Evolutionary conservation across 352 stramenopile species (phyloP).

Genomic region (Phytophthora litchii): DNA sequence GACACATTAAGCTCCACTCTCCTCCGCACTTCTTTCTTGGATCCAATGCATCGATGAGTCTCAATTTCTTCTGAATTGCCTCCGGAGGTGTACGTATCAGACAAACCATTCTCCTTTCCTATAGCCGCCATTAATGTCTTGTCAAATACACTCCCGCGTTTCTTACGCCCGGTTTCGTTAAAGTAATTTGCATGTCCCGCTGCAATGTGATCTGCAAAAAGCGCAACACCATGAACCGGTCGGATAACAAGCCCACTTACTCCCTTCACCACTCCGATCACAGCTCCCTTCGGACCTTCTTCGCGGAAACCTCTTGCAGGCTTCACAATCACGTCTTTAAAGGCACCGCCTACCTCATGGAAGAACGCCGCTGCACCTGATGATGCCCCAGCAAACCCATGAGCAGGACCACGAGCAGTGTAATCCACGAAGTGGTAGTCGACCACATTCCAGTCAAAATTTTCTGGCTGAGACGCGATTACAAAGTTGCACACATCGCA

Average conservation of each 20-base stretch:
- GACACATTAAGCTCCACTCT: slow-evolving; percentile 36
- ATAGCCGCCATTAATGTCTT: slow-evolving; percentile 44
- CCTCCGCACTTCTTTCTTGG: slow-evolving; percentile 25
- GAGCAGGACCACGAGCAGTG: slow-evolving; percentile 44
- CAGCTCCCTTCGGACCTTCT: slow-evolving; percentile 54
- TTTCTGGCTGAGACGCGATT: slow-evolving; percentile 43
- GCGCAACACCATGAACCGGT: slow-evolving; percentile 47
- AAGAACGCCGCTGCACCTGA: slow-evolving; percentile 53
- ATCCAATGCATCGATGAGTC: slow-evolving; percentile 19
- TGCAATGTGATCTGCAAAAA: slow-evolving; percentile 59
- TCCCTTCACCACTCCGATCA: slow-evolving; percentile 53
- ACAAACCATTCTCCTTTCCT: slow-evolving; percentile 35
- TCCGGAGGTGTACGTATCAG: slow-evolving; percentile 29
- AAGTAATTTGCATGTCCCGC: slow-evolving; percentile 46
- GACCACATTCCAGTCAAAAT: slow-evolving; percentile 46
- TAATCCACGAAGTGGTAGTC: slow-evolving; percentile 69
- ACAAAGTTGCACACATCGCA: slow-evolving; percentile 65
- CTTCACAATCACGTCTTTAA: slow-evolving; percentile 60
- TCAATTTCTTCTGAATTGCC: slow-evolving; percentile 32
- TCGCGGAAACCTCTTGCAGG: slow-evolving; percentile 48
- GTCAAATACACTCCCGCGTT: slow-evolving; percentile 43
- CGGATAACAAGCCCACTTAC: slow-evolving; percentile 47
- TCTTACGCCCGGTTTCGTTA: slow-evolving; percentile 30
- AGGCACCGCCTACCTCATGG: slow-evolving; percentile 50
- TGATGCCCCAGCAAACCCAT: slow-evolving; percentile 41